Evolutionary conservation across 192 early-diverging fungal genomes (phyloP).

Genomic region (Thamnidium elegans): DNA sequence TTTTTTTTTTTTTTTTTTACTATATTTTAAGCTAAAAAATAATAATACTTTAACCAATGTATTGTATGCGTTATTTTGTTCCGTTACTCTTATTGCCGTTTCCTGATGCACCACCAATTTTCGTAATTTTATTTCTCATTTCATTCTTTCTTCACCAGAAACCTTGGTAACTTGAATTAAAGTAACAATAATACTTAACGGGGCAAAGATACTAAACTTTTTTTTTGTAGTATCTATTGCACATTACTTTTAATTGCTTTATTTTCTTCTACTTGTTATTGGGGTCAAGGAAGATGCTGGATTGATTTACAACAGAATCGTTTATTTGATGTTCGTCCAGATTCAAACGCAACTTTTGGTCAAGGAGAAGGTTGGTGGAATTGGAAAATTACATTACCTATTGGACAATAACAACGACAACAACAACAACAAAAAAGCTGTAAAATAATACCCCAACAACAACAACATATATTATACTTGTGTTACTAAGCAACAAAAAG

Average conservation of each 20-base stretch:
- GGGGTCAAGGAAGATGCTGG: conserved; percentile 63
- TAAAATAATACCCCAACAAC: no score
- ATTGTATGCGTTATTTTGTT: conserved; percentile 59
- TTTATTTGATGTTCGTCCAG: conserved; percentile 33
- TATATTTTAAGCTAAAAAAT: background rate
- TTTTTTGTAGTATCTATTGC: conserved; percentile 47
- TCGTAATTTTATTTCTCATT: conserved; percentile 51
- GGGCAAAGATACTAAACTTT: no score
- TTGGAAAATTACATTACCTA: conserved; percentile 33
- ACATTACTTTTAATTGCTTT: conserved; percentile 52
- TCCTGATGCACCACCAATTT: conserved; percentile 56
- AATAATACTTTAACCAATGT: conserved; percentile 36
- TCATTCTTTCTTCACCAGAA: conserved; percentile 58
- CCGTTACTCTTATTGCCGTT: conserved; percentile 58
- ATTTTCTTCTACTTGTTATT: conserved; percentile 59
- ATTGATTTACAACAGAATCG: conserved; percentile 42
- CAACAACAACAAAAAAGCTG: no score
- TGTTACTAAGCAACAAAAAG: no score
- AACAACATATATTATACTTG: no score
- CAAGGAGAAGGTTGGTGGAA: conserved; percentile 36
- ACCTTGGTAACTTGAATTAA: conserved; percentile 47
- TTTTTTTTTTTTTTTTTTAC: background rate
- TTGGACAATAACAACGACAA: conserved; percentile 9
- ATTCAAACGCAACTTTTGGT: conserved; percentile 31
- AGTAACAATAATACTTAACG: background rate